phyloP scores from a whole-genome alignment of 768 basidiomycete genomes.

The Pleurotus platypus region DNA sequence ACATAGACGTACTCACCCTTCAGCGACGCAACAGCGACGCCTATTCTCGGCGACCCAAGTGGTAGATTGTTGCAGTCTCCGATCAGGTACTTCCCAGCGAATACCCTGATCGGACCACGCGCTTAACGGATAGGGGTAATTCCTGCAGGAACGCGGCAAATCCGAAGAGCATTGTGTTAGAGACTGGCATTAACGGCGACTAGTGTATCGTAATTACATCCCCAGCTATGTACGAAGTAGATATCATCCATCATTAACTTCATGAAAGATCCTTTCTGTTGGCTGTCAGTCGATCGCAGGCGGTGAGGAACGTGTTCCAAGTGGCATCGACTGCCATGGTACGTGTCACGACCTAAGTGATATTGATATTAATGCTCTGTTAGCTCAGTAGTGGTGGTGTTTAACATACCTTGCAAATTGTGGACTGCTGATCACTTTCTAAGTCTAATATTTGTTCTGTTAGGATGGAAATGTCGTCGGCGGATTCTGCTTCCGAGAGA shows the following conservation, averaged over 20 bases:
- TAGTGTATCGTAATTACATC: slow-evolving; percentile 1
- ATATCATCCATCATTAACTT: not conserved
- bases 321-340: slow-evolving; percentile 28
- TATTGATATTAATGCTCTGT: slow-evolving; percentile 2
- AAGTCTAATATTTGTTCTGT: slow-evolving; percentile 52
- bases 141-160: too few relatives aligned
- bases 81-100: too few relatives aligned
- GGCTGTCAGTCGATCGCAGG: slow-evolving; percentile 35
- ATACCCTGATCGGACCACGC: too few relatives aligned
- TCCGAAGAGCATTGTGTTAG: not conserved
- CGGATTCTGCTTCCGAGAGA: slow-evolving; percentile 9
- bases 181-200: not conserved
- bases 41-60: too few relatives aligned
- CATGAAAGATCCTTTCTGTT: not conserved
- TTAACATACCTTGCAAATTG: slow-evolving; percentile 48
- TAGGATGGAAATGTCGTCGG: slow-evolving; percentile 15
- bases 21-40: too few relatives aligned
- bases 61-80: too few relatives aligned
- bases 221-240: too few relatives aligned
- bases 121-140: too few relatives aligned
- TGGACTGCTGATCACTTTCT: slow-evolving; percentile 48
- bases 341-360: slow-evolving; percentile 41
- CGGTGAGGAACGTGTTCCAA: slow-evolving; percentile 39
- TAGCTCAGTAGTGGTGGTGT: not conserved
- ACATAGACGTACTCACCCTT: too few relatives aligned